Conservation (phyloP, 1,284 basidiomycete genomes). For the Trametes polyzona region DNA sequence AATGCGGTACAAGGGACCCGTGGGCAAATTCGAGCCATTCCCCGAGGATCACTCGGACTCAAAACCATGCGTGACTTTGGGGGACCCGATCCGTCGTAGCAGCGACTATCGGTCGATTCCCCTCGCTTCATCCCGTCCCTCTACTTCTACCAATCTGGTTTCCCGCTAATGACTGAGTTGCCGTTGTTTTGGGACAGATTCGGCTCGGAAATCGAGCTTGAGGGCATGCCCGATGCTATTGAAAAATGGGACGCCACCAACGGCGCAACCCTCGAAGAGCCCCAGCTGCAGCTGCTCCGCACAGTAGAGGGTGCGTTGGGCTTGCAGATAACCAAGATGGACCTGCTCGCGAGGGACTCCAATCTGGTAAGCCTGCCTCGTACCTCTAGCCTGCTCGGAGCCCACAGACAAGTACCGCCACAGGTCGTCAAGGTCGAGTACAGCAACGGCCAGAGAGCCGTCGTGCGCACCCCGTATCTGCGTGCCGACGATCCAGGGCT, state of each 20-base stretch:
- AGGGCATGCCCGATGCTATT: background rate
- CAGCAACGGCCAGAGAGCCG: background rate
- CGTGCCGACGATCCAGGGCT: no score
- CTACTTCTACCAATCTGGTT: no score
- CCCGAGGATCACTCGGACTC: no score
- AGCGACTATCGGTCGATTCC: no score
- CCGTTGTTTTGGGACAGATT: slow-evolving; percentile 1
- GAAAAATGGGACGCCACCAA: background rate
- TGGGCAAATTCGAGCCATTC: no score
- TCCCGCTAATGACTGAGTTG: no score
- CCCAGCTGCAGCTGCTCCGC: background rate
- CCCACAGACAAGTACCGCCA: background rate
- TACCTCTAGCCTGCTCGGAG: background rate
- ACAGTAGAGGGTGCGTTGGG: background rate
- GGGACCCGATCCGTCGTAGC: no score
- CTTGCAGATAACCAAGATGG: background rate
- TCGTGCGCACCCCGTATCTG: background rate
- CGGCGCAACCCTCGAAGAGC: background rate
- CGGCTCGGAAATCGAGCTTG: background rate
- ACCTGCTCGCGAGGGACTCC: background rate
- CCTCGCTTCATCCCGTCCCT: no score
- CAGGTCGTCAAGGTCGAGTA: slow-evolving; percentile 3
- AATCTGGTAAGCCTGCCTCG: background rate
- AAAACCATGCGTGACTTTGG: no score
- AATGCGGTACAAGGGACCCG: no score